Evolutionary conservation across 345 rosid genomes (phyloP).

Genomic region (Eucalyptus cloeziana): DNA sequence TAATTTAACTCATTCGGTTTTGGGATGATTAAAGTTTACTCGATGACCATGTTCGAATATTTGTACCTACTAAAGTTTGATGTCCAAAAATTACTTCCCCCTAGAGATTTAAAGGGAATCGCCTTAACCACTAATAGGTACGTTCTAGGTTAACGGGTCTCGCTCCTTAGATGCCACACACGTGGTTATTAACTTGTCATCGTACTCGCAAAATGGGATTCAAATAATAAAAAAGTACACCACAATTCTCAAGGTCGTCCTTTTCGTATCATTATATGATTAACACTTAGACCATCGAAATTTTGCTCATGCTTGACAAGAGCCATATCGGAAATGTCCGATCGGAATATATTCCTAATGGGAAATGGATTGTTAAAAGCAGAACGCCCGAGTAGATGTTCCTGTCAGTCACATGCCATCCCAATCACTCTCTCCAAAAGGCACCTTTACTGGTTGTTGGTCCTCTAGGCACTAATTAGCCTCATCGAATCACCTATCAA

Average conservation of each 20-base stretch:
- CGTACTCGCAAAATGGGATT: neutral
- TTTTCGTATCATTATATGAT: neutral
- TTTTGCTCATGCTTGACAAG: neutral
- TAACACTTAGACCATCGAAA: fast-evolving
- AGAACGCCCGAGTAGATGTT: neutral
- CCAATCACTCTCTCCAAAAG: neutral
- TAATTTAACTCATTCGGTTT: neutral
- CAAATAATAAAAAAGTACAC: neutral
- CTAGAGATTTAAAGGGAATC: neutral
- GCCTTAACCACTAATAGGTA: neutral
- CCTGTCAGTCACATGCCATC: neutral
- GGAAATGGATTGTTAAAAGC: neutral
- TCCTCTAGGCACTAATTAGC: neutral
- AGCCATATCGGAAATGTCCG: neutral
- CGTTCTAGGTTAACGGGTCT: neutral
- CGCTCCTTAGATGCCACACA: neutral
- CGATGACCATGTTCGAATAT: fast-evolving
- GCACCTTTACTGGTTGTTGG: neutral
- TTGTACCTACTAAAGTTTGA: neutral
- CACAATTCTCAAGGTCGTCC: neutral
- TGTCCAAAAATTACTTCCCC: neutral
- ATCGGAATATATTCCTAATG: neutral
- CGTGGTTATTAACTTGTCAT: neutral
- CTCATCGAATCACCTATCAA: neutral
- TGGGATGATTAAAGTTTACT: neutral